Conservation (phyloP, 1,284 basidiomycete genomes). For the Ustilago curta region DNA sequence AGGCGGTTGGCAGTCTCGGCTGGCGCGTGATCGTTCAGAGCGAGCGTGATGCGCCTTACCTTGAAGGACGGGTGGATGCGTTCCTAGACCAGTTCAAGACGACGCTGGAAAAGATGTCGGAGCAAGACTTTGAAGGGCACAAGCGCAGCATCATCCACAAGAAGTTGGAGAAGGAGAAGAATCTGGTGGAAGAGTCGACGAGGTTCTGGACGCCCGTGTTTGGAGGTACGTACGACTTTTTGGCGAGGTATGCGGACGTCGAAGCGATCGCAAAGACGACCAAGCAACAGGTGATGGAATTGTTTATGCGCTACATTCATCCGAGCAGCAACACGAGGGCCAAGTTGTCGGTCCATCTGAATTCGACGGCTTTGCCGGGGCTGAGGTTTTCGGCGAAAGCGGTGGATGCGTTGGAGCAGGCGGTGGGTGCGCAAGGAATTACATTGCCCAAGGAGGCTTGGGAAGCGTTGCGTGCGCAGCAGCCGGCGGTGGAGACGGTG, state of each 20-base stretch:
- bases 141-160: constrained; percentile 63
- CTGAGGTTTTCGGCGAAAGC: constrained; percentile 78
- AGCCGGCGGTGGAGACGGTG: constrained; percentile 71
- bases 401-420: constrained; percentile 76
- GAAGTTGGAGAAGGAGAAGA: constrained; percentile 66
- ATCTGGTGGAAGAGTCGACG: constrained; percentile 65
- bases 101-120: constrained; percentile 60
- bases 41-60: constrained; percentile 83
- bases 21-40: constrained; percentile 91
- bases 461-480: constrained; percentile 72
- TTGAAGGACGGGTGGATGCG: constrained; percentile 88
- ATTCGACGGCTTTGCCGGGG: constrained; percentile 72
- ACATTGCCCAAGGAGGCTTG: constrained; percentile 73
- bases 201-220: constrained; percentile 76
- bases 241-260: constrained; percentile 78
- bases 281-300: constrained; percentile 81
- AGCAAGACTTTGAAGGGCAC: constrained; percentile 62
- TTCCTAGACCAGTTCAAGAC: constrained; percentile 82
- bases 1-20: constrained; percentile 75
- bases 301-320: constrained; percentile 81
- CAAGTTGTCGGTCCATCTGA: constrained; percentile 60
- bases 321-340: constrained; percentile 54
- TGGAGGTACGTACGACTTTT: constrained; percentile 69
- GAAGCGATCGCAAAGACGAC: constrained; percentile 76
- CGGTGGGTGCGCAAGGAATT: constrained; percentile 74